Evolutionary conservation across 2,329 filamentous ascomycete genomes (phyloP).

Genomic region (Sporothrix phasma): DNA sequence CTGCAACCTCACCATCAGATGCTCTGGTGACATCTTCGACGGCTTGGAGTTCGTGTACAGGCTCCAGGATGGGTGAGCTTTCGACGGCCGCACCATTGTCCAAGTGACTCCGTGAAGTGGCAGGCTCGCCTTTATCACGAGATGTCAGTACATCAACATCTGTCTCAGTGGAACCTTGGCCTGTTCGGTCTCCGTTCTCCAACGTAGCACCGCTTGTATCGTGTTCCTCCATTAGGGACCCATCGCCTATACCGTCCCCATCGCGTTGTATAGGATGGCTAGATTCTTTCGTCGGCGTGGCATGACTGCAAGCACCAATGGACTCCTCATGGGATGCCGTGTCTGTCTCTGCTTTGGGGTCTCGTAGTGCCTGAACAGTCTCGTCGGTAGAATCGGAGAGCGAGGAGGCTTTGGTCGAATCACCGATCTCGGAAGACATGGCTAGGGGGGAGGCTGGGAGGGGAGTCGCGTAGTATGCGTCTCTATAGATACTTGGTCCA

Average conservation of each 20-base stretch:
- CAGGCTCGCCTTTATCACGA: background rate
- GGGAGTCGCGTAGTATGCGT: slow-evolving; percentile 43
- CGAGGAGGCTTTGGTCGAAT: slow-evolving; percentile 55
- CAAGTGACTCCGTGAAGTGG: background rate
- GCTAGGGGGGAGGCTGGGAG: slow-evolving; percentile 47
- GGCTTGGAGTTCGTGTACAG: background rate
- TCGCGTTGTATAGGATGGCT: no score
- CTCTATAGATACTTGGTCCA: slow-evolving; percentile 39
- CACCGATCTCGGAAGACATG: slow-evolving; percentile 43
- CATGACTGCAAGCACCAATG: no score
- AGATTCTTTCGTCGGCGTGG: background rate
- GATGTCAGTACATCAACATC: background rate
- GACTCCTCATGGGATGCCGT: background rate
- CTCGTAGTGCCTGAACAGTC: slow-evolving; percentile 32
- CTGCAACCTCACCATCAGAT: background rate
- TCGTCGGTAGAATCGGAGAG: slow-evolving; percentile 54
- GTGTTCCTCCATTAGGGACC: background rate
- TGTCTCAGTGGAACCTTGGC: no score
- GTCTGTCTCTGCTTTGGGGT: slow-evolving; percentile 1
- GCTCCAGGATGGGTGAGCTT: background rate
- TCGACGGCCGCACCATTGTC: background rate
- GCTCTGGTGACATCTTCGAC: background rate
- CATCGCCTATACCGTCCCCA: background rate
- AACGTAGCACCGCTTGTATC: background rate
- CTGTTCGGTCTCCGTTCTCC: background rate